Evolutionary conservation across 108 stramenopile genomes (phyloP).

Genomic region (Schizochytrium sp.): DNA sequence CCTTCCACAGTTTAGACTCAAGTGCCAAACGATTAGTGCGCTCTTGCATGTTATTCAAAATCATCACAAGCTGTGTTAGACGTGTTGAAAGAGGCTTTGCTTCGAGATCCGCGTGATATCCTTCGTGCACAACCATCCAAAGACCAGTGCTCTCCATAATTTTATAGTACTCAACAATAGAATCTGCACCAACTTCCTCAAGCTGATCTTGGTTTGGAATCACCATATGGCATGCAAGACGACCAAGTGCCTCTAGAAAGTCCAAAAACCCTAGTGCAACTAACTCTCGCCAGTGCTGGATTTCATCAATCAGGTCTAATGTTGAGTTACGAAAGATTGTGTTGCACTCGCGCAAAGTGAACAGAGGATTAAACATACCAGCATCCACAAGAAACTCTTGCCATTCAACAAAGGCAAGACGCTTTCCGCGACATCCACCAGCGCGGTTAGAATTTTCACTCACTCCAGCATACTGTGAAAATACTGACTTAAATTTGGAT

Average conservation of each 20-base stretch:
- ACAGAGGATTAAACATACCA: constrained; percentile 50
- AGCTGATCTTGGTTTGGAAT: constrained; percentile 38
- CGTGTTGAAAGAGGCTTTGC: background rate
- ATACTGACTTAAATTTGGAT: background rate
- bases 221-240: background rate
- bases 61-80: constrained; percentile 17
- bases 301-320: constrained; percentile 41
- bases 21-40: background rate
- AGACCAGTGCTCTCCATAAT: constrained; percentile 60
- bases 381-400: background rate
- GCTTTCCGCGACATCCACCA: background rate
- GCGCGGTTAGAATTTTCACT: constrained; percentile 10
- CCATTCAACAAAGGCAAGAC: constrained; percentile 41
- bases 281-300: constrained; percentile 4
- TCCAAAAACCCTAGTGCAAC: constrained; percentile 29
- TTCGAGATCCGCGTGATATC: background rate
- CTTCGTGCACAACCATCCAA: constrained; percentile 4
- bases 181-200: constrained; percentile 56
- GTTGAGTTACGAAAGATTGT: constrained; percentile 31
- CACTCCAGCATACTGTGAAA: constrained; percentile 44
- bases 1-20: constrained; percentile 28
- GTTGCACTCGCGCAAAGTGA: constrained; percentile 55
- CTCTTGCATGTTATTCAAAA: constrained; percentile 12
- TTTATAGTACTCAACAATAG: constrained; percentile 44
- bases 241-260: constrained; percentile 36